These are phyloP conservation scores for Triglochin maritima DNA, from an alignment of 106 monocot genomes.

Conservation along the genomic window DNA sequence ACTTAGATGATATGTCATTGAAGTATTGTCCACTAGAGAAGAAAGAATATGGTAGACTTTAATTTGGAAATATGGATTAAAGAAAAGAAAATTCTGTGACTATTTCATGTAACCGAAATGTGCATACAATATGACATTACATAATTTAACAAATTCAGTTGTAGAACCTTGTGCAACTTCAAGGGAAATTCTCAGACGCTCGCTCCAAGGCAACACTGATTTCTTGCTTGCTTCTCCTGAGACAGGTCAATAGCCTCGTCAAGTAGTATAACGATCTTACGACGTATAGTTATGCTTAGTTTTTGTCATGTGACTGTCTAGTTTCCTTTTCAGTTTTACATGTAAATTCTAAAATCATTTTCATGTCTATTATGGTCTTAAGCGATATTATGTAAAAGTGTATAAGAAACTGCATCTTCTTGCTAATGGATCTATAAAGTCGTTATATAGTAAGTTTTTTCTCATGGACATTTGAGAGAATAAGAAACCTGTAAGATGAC, in stretches of 20 bases:
- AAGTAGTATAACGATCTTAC: neutral
- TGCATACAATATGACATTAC: too few species aligned
- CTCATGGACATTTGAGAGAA: too few species aligned
- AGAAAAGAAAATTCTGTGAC: too few species aligned
- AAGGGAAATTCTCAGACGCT: neutral
- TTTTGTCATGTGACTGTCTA: neutral
- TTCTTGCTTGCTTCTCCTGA: neutral
- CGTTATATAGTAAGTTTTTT: neutral
- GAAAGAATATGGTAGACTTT: too few species aligned
- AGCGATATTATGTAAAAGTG: too few species aligned
- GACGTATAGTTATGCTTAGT: neutral
- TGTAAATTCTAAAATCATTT: neutral
- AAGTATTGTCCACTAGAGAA: neutral
- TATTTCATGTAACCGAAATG: too few species aligned
- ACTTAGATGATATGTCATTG: neutral
- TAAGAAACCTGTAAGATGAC: neutral
- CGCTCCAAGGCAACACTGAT: neutral
- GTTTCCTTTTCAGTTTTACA: too few species aligned
- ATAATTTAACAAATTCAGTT: neutral
- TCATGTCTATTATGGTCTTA: too few species aligned
- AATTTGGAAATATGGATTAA: too few species aligned
- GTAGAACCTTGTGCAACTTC: constrained; percentile 3
- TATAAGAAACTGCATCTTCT: too few species aligned
- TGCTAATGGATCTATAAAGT: too few species aligned
- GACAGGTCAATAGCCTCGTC: too few species aligned